Percentiles rank a stretch among this genome's conserved stretches.
Evolutionary conservation across 768 basidiomycete genomes (phyloP).

Genomic region (Lactifluus piperatus): DNA sequence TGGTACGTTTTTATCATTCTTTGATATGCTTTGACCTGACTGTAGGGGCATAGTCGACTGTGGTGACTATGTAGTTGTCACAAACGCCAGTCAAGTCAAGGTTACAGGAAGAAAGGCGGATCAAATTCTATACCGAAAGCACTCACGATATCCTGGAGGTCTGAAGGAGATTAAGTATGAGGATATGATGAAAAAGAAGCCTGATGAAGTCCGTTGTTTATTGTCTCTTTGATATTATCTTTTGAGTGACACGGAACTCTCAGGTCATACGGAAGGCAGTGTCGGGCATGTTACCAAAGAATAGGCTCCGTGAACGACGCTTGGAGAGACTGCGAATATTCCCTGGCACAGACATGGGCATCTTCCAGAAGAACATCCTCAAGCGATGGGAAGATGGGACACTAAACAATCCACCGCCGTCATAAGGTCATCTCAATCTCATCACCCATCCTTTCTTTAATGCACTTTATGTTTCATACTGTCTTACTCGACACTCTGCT

Average conservation of each 20-base stretch:
- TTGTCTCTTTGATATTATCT: not conserved
- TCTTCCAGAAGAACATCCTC: conserved; percentile 66
- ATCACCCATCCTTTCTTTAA: not conserved
- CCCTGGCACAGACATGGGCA: conserved; percentile 67
- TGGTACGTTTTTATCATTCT: conserved; percentile 38
- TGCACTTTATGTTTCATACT: not conserved
- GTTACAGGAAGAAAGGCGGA: conserved; percentile 87
- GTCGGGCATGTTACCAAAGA: conserved; percentile 98
- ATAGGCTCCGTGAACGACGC: conserved; percentile 84
- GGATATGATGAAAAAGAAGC: conserved; percentile 74
- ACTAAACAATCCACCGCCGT: conserved; percentile 26
- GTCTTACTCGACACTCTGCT: not conserved
- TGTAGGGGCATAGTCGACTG: conserved; percentile 64
- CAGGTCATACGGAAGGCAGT: conserved; percentile 96
- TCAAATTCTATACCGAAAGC: conserved; percentile 81
- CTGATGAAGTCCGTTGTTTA: conserved; percentile 66
- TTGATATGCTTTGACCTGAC: not conserved
- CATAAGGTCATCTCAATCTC: not conserved
- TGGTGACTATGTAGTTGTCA: conserved; percentile 96
- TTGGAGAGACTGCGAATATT: conserved; percentile 87
- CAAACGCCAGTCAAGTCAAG: conserved; percentile 73
- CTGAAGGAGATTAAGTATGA: conserved; percentile 85
- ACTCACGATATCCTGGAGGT: conserved; percentile 90
- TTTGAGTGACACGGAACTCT: not conserved
- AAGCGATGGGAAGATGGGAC: conserved; percentile 82